Base-by-base conservation (phyloP, 148 eudicot species). In the Heliamphora exappendiculata region DNA sequence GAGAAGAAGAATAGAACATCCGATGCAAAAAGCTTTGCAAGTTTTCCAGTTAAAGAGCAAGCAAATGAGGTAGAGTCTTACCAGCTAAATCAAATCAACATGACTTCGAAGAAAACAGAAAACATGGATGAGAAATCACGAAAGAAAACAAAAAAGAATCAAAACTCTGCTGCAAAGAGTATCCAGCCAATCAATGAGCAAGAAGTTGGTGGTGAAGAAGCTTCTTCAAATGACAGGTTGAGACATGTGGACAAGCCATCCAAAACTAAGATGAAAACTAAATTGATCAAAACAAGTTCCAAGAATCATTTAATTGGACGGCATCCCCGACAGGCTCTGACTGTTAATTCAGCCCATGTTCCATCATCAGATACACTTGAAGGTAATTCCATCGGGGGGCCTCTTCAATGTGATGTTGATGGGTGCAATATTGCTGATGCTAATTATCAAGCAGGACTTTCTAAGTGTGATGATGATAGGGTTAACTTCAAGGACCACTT, bases 401-500 rank as follows among this genome's bases (percentile, higher is more conserved):
- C 55, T 58, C 51, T 45, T 75, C 70, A 22, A 47, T 9, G 72
- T 68, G 54, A 26, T n/a, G 59, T 60, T 37, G 62, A 47, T 41
- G 66, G 50, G 28, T 1, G 16, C 20, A 17, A 20, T 65, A 22
- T 33, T 5, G 13, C 5, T 60, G 75, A 54, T 44, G 37, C 74
- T 67, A 68, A 49, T 70, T 26, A 58, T 70, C 58, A 44, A 17
- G 17, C n/a, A 51, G 78, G 67, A 60, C 73, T 41, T 49, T 29
- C 79, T 1, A 68, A 84, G 66, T 50, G 55, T 65, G 64, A 17
- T 74, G 75, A 37, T 76, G 78, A 82, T 78, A 49, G 26, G 58
- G 76, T 85, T 72, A 75, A 83, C 59, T 80, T 82, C 82, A 79
- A 65, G 79, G 74, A 76, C 8, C 82, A 84, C 70, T 84, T 86